These are phyloP conservation scores for Verticillium longisporum DNA, from an alignment of 2,329 filamentous ascomycete species.

Conservation along the genomic window DNA sequence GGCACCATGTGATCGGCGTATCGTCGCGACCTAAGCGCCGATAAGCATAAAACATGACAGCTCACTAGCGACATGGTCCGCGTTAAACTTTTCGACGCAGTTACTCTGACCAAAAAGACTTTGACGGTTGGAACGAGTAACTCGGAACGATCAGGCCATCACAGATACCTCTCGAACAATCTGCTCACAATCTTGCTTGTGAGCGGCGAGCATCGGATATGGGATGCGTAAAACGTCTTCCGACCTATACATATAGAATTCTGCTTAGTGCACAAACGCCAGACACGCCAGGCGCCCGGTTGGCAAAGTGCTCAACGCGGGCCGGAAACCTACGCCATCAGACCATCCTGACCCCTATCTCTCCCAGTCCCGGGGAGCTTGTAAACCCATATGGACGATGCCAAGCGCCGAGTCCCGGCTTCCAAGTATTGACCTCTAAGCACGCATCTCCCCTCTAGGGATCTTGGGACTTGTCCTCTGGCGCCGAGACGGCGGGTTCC, in stretches of 20 bases:
- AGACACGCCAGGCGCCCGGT: not conserved
- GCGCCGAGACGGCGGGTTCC: not conserved
- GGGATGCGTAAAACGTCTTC: not conserved
- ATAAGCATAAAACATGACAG: not conserved
- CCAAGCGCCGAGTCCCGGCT: not conserved
- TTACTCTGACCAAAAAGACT: not conserved
- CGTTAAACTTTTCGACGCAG: not conserved
- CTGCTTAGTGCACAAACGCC: not conserved
- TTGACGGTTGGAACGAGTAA: not conserved
- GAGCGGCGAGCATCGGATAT: not conserved
- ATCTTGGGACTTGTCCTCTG: not conserved
- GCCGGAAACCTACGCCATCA: not conserved
- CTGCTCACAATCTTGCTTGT: not conserved
- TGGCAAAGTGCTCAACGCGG: not conserved
- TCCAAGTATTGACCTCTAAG: not conserved
- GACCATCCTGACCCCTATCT: not conserved
- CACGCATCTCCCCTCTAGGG: not conserved
- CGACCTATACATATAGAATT: not conserved
- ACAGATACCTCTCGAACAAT: not conserved
- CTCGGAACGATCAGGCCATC: not conserved
- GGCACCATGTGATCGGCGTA: not conserved
- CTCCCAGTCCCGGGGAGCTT: not conserved
- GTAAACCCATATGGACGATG: not conserved
- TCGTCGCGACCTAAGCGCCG: not conserved
- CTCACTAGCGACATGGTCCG: not conserved